Base-by-base conservation (phyloP, 73 alveolate species). In the Tetrahymena borealis region DNA sequence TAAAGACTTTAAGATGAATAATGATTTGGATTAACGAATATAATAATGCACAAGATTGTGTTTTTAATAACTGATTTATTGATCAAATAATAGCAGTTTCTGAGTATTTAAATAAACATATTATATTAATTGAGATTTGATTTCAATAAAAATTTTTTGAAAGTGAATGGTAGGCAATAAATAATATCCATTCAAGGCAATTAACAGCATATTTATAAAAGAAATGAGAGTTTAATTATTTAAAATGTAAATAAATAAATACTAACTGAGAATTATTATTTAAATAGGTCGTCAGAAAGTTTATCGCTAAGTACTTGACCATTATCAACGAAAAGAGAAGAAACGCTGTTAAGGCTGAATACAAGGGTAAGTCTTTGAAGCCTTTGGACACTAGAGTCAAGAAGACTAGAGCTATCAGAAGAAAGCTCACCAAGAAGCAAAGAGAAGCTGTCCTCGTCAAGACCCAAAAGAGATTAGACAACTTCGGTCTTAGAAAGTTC, bases 401-500 rank as follows among this genome's bases (percentile, higher is more conserved):
- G 96, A 94, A 92, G 95, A 97, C 99, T 91, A 97, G 99, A 95
- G 96, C 97, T 78, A 39, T 96, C 93, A 96, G 99, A 93, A 94
- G 96, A 94, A 92, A 95, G 79, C 92, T 97, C 94, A 97, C 98
- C 94, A 96, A 95, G 96, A 77, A 90, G 90, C 98, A 97, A 94
- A 91, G 93, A 33, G 93, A 96, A 39, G 91, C 93, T 79, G 94
- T 92, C 60, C 94, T 98, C 78, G 94, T 97, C 91, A 96, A 94
- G 93, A 94, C 92, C 90, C 95, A 94, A 79, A 97, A 97, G 97
- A 95, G 95, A 78, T 95, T 92, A 85, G 91, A 91, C 78, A 97
- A 97, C 97, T 97, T 97, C 97, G 98, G 97, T 91, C 95, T 92
- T 90, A 97, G 99, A 96, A 97, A 96, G 95, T 97, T 94, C 95